Evolutionary conservation across 768 basidiomycete species (phyloP).

Genomic region (Termitomyces sp.): DNA sequence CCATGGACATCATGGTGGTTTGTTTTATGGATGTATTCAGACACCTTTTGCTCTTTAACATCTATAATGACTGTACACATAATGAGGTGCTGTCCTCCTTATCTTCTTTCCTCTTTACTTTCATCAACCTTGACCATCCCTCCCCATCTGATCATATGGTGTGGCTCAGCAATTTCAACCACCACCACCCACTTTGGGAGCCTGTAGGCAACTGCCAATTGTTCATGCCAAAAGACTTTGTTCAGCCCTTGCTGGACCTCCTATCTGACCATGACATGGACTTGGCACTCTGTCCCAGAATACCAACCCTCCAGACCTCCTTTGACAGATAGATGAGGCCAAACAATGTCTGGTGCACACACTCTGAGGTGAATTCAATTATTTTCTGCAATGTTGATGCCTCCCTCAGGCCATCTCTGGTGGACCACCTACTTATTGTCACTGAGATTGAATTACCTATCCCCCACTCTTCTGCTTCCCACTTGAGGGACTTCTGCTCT

Average conservation of each 20-base stretch:
- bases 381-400: neutral
- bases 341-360: neutral
- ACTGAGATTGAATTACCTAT: too few relatives aligned
- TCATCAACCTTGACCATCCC: neutral
- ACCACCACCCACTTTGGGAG: neutral
- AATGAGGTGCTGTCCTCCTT: neutral
- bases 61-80: slow-evolving; percentile 7
- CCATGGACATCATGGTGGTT: neutral
- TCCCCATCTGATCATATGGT: neutral
- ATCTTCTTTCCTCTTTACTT: neutral
- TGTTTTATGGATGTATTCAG: neutral
- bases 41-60: neutral
- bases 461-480: too few relatives aligned
- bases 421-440: too few relatives aligned
- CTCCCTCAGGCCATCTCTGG: too few relatives aligned
- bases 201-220: too few relatives aligned
- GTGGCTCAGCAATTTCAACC: neutral
- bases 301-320: neutral
- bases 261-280: neutral
- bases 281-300: neutral
- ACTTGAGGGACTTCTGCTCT: too few relatives aligned
- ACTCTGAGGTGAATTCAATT: neutral
- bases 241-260: neutral
- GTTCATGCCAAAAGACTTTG: neutral
- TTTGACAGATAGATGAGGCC: neutral